Conservation (phyloP, 306 rosid species). For the Castanea crenata region DNA sequence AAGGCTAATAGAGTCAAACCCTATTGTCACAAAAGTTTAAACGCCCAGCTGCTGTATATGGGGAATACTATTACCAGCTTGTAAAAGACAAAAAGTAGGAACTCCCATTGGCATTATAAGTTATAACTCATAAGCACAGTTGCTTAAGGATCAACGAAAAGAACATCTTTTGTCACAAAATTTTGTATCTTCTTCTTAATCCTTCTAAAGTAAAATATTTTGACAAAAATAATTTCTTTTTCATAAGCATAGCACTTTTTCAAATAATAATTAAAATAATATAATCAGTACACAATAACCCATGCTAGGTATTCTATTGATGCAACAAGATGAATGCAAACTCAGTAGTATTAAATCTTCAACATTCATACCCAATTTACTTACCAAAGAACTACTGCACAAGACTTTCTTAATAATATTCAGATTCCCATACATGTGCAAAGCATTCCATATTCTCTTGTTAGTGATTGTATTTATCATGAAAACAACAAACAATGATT, state of each 20-base stretch:
- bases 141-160: neutral
- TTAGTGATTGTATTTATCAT: constrained; percentile 46
- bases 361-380: neutral
- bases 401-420: constrained; percentile 35
- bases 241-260: too few relatives aligned
- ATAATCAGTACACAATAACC: too few relatives aligned
- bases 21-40: too few relatives aligned
- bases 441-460: constrained; percentile 55
- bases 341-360: neutral
- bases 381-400: constrained; percentile 44
- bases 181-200: too few relatives aligned
- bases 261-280: too few relatives aligned
- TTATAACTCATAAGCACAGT: neutral
- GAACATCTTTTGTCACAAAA: too few relatives aligned
- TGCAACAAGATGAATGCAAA: neutral
- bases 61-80: neutral
- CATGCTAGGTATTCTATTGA: too few relatives aligned
- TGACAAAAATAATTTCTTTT: too few relatives aligned
- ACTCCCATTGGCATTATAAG: neutral
- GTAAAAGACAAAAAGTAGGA: neutral
- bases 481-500: constrained; percentile 41
- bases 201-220: too few relatives aligned
- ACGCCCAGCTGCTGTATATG: too few relatives aligned
- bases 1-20: too few relatives aligned
- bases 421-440: constrained; percentile 39